Evolutionary conservation across 1,139 yeast species (phyloP).

Genomic region (Suhomyces guaymorum): DNA sequence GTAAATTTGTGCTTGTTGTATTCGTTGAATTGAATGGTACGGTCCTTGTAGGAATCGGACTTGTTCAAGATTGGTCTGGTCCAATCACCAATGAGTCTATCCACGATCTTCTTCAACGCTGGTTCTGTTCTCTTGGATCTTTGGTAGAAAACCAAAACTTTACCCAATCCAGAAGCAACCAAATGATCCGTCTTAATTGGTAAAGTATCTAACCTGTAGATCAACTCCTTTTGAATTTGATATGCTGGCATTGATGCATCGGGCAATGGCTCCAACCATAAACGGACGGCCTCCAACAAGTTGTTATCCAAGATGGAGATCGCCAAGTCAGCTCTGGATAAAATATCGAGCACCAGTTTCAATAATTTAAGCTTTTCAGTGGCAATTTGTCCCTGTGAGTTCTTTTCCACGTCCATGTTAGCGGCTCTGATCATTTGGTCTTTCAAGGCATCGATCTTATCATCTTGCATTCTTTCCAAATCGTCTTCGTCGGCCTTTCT

Average conservation of each 20-base stretch:
- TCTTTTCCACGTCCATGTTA: constrained; percentile 81
- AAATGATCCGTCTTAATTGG: constrained; percentile 96
- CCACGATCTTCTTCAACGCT: constrained; percentile 81
- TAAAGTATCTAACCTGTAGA: constrained; percentile 67
- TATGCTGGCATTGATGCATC: constrained; percentile 97
- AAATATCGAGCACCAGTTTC: constrained; percentile 72
- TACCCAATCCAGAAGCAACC: constrained; percentile 92
- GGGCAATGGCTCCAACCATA: constrained; percentile 98
- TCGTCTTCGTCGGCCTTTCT: constrained; percentile 83
- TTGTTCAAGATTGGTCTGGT: constrained; percentile 97
- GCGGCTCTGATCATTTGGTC: constrained; percentile 95
- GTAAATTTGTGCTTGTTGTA: constrained; percentile 64
- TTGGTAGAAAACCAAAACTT: constrained; percentile 91
- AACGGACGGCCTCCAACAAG: constrained; percentile 86
- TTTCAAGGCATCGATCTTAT: constrained; percentile 74
- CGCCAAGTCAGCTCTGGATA: constrained; percentile 81
- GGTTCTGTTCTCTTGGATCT: constrained; percentile 89
- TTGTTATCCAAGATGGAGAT: constrained; percentile 94
- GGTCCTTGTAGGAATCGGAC: constrained; percentile 91
- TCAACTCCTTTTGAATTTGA: constrained; percentile 88
- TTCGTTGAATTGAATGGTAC: constrained; percentile 67
- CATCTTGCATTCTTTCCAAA: constrained; percentile 93
- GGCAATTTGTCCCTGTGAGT: constrained; percentile 76
- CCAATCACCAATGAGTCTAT: constrained; percentile 93
- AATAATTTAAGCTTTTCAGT: constrained; percentile 81